These are phyloP conservation scores for Kodamaea fukazawae DNA, from an alignment of 805 yeast genomes.

Conservation along the genomic window DNA sequence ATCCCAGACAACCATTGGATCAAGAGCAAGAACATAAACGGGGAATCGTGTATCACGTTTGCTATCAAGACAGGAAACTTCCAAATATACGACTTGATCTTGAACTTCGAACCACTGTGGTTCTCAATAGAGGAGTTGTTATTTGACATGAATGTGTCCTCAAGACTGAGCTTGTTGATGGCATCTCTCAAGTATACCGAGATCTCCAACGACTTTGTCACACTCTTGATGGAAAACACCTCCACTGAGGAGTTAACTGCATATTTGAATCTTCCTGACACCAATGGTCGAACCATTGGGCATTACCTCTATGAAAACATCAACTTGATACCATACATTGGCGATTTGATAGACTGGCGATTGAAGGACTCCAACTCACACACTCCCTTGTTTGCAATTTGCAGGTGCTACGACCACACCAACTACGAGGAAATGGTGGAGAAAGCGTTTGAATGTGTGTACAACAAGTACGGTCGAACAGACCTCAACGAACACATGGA, in stretches of 20 bases:
- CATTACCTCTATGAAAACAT: constrained; percentile 67
- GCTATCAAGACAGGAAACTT: constrained; percentile 52
- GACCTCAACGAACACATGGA: constrained; percentile 67
- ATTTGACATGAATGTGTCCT: constrained; percentile 53
- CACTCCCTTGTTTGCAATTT: constrained; percentile 74
- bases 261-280: constrained; percentile 54
- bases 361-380: constrained; percentile 60
- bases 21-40: constrained; percentile 36
- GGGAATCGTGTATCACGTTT: constrained; percentile 69
- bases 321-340: constrained; percentile 50
- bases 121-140: constrained; percentile 67
- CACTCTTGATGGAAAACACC: constrained; percentile 40
- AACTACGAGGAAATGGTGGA: constrained; percentile 51
- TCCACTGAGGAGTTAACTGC: constrained; percentile 43
- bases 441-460: constrained; percentile 44
- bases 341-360: constrained; percentile 67
- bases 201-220: constrained; percentile 44
- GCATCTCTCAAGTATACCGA: constrained; percentile 59
- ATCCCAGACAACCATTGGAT: constrained; percentile 23
- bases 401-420: constrained; percentile 77
- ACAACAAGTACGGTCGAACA: constrained; percentile 37
- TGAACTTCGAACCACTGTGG: constrained; percentile 44
- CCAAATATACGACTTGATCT: constrained; percentile 43
- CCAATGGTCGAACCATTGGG: constrained; percentile 58
- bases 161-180: constrained; percentile 55